A percentile compares a stretch with the other conserved stretches of the same genome.
These are phyloP conservation scores for Prunus yedoensis DNA, from an alignment of 331 rosid species.

Conservation along the genomic window DNA sequence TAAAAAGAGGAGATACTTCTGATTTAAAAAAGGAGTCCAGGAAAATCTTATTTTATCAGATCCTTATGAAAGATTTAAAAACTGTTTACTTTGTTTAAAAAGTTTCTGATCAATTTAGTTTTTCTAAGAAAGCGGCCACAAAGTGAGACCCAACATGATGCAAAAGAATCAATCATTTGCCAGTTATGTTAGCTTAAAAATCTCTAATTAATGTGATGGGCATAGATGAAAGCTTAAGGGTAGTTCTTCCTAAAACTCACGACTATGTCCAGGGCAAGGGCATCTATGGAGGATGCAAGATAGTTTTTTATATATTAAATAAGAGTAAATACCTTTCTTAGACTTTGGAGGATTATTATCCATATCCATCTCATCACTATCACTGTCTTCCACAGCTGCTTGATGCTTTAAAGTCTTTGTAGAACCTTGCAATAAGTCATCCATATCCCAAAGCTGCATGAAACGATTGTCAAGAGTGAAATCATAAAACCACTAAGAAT, in stretches of 20 bases:
- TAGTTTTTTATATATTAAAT: not conserved
- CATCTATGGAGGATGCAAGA: not conserved
- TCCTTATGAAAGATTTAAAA: no score
- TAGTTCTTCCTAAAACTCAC: not conserved
- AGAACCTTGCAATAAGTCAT: constrained; percentile 51
- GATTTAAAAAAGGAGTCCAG: no score
- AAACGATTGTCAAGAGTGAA: not conserved
- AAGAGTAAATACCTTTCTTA: constrained; percentile 41
- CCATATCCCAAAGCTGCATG: constrained; percentile 69
- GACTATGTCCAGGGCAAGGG: not conserved
- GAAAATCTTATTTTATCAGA: no score
- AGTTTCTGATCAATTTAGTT: no score
- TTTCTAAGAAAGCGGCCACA: no score
- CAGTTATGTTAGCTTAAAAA: not conserved
- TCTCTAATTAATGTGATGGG: no score
- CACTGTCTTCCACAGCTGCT: constrained; percentile 31
- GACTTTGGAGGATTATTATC: constrained; percentile 36
- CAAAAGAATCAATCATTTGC: not conserved
- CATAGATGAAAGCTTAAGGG: not conserved
- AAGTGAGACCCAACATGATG: no score
- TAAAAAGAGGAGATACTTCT: no score
- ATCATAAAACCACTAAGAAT: not conserved
- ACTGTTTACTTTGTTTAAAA: no score
- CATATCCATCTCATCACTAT: constrained; percentile 54
- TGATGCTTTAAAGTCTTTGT: constrained; percentile 27